Evolutionary conservation across 768 basidiomycete species (phyloP), one percentile per base, ranked within the genome.

Genomic region (Collybia sp.): DNA sequence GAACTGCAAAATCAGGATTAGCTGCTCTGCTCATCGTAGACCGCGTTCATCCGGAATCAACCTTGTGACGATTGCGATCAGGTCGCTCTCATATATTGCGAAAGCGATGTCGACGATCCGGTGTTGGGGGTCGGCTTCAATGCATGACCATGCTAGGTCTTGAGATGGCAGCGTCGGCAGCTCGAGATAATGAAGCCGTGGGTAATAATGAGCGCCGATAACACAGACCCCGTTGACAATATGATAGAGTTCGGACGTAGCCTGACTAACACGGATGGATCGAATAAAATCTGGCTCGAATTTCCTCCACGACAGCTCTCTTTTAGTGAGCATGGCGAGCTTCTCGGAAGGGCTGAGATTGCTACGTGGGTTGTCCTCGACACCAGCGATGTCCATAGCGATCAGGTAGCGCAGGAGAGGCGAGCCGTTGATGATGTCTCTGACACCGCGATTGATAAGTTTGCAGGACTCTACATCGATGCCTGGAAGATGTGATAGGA

Each of bases 151-250:
- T 6, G 9, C 12, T 1, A 30, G 12, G 3, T 3, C 8, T 6
- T 36, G 48, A 1, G 54, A 59, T 1, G 72, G 71, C 2, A 74
- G 47, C 0, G 54, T 59, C 1, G 72, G 71, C 2, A 74, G 63
- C 12, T 34, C 46, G 34, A 66, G 47, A 37, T 66, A 72, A 18
- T 68, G 59, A 30, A 75, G 48, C 6, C 52, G 64, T 12, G 34
- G 46, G 34, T 66, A 47, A 37, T 66, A 72, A 17, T 68, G 59
- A 30, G 74, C 54, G 2, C 74, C 71, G 5, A 71, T 56, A 12
- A 76, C 46, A 51, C 70, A 76, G 1, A 68, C 54, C 1, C 72
- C 71, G 0, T 65, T 69, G 0, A 64, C 63, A 11, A 76, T 58
- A 45, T 76, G 71, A 41, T 73, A 74, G 20, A 76, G 69, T 6